Evolutionary conservation across 108 stramenopile species (phyloP).

Genomic region (Bacterosira constricta): DNA sequence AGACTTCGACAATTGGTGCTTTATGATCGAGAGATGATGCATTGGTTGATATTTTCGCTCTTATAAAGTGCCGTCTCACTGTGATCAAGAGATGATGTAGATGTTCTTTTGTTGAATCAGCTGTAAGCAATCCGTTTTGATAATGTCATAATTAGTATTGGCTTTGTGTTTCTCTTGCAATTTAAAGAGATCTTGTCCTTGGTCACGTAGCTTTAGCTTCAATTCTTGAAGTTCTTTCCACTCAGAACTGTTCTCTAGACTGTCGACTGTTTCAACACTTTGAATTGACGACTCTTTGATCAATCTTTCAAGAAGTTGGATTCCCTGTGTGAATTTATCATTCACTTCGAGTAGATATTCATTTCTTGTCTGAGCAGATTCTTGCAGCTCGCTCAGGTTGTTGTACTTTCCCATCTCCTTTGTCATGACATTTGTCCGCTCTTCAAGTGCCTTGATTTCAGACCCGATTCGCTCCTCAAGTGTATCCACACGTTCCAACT

Average conservation of each 20-base stretch:
- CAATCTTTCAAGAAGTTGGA: conserved; percentile 1
- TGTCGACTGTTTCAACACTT: not conserved
- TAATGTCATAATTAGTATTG: not conserved
- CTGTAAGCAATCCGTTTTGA: conserved; percentile 15
- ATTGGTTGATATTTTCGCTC: not conserved
- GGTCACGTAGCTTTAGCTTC: conserved; percentile 3
- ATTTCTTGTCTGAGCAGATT: conserved; percentile 11
- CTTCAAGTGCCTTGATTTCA: conserved; percentile 15
- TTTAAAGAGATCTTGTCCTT: conserved; percentile 7
- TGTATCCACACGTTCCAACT: conserved; percentile 22
- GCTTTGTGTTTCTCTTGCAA: conserved; percentile 10
- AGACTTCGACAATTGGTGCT: too few species aligned
- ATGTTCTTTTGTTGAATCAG: conserved; percentile 1
- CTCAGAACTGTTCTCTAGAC: conserved; percentile 9
- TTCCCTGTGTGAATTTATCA: conserved; percentile 8
- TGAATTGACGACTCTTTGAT: not conserved
- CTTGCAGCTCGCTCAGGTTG: conserved; percentile 3
- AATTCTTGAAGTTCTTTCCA: conserved; percentile 14
- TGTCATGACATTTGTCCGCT: conserved; percentile 4
- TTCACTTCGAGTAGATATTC: conserved; percentile 21
- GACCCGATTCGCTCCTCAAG: conserved; percentile 11
- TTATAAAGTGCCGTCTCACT: too few species aligned
- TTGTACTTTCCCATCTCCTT: conserved; percentile 18
- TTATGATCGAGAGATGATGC: too few species aligned
- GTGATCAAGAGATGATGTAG: too few species aligned